Base-by-base conservation (phyloP, 2,329 filamentous ascomycete genomes). In the Lomentospora prolificans region DNA sequence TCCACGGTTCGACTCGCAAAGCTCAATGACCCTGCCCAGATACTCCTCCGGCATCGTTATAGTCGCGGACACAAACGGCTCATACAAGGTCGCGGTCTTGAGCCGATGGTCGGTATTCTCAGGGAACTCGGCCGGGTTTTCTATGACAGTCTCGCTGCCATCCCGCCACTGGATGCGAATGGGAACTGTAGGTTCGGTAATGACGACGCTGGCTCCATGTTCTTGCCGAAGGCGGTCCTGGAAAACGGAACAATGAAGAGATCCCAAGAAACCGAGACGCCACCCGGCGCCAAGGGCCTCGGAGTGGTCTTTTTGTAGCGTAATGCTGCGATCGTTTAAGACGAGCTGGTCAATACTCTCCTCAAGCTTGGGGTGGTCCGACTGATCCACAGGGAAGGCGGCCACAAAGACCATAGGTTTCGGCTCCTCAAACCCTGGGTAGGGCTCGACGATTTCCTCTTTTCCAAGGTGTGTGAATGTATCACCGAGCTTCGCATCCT, bases 391-490 rank as follows among this genome's bases (percentile, higher is more conserved):
- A 0, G 94, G 94, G 64, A 96, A 99, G 0, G 94, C 94, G 1
- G 92, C 91, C 3, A 99, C 94, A 63, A 99, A 99, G 3, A 99
- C 94, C 94, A 99, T 99, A 4, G 91, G 87, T 69, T 99, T 95
- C 1, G 94, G 92, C 69, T 99, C 94, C 66, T 96, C 92, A 59
- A 99, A 99, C 2, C 92, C 94, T 0, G 90, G 90, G 55, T 91
- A 85, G 10, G 89, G 84, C 67, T 91, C 79, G 2, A 99, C 90
- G 0, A 78, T 65, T 57, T 82, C 81, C 70, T 96, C 89, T 22
- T 75, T 83, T 2, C 89, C 90, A 3, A 90, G 79, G 1, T 81
- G 87, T 0, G 94, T 97, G 64, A 90, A 96, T 0, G 94, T 99
- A 65, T 99, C 94, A 53, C 94, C 94, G 27, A 97, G 86, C 70